Evolutionary conservation across 2,329 filamentous ascomycete species (phyloP).

Genomic region (Trichoderma endophyticum): DNA sequence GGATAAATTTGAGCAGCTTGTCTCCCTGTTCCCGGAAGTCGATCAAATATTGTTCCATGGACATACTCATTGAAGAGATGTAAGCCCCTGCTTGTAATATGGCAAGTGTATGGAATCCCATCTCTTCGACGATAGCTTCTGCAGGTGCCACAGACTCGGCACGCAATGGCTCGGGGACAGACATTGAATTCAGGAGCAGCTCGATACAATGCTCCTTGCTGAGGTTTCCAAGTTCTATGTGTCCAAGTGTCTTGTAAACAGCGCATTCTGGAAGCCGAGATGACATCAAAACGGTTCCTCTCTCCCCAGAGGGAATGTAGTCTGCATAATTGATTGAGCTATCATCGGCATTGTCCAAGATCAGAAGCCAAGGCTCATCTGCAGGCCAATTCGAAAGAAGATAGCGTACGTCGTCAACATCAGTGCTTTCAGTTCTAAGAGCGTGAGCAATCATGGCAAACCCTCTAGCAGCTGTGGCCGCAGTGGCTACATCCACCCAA

Average conservation of each 20-base stretch:
- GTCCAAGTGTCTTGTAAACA: too few species aligned
- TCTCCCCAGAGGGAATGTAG: too few species aligned
- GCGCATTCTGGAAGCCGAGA: too few species aligned
- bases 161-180: not conserved
- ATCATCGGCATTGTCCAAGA: too few species aligned
- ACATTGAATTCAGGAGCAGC: not conserved
- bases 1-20: not conserved
- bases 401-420: not conserved
- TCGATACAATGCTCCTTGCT: not conserved
- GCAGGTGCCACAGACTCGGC: not conserved
- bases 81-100: constrained; percentile 8
- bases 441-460: not conserved
- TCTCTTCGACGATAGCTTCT: not conserved
- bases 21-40: not conserved
- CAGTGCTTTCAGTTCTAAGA: not conserved
- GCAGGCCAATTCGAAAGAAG: too few species aligned
- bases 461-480: not conserved
- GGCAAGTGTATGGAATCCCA: constrained; percentile 14
- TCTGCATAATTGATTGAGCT: too few species aligned
- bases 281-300: too few species aligned
- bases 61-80: not conserved
- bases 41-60: not conserved
- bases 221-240: too few species aligned
- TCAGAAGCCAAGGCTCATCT: too few species aligned
- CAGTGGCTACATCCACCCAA: constrained; percentile 4